Percentiles rank a stretch among this genome's conserved stretches.
These are phyloP conservation scores for Dryas octopetala DNA, from an alignment of 306 rosid genomes.

Conservation along the genomic window DNA sequence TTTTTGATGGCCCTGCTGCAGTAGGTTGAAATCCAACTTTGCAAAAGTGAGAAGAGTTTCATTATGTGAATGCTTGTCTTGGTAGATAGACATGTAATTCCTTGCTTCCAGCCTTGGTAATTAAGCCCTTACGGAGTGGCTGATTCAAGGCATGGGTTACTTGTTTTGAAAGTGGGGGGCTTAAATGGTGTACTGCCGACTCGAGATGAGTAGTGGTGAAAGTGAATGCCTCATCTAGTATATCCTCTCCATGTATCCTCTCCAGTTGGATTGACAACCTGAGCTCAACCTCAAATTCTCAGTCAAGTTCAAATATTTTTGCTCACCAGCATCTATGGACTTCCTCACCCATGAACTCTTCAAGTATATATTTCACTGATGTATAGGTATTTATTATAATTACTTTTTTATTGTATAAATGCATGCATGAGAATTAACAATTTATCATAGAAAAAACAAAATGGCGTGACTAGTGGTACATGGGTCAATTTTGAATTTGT, in stretches of 20 bases:
- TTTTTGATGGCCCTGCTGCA: constrained; percentile 31
- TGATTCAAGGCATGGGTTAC: background rate
- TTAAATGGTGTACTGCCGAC: background rate
- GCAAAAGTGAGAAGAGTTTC: constrained; percentile 16
- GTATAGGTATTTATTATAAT: no score
- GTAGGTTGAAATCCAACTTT: constrained; percentile 40
- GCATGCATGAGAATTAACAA: no score
- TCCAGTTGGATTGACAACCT: no score
- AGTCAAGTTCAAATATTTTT: no score
- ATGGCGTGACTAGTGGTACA: no score
- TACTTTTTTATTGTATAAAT: no score
- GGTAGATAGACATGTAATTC: constrained; percentile 17
- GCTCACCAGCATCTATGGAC: no score
- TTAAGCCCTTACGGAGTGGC: constrained; percentile 2
- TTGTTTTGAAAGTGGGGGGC: background rate
- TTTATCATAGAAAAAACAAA: no score
- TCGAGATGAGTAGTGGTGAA: constrained; percentile 35
- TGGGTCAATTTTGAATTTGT: no score
- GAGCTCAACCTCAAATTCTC: no score
- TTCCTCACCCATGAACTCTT: no score
- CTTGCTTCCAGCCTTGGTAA: background rate
- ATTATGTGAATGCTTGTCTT: background rate
- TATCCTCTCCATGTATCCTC: background rate
- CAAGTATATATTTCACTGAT: no score
- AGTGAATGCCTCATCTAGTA: constrained; percentile 22